phyloP scores from a whole-genome alignment of 768 basidiomycete species.

The Suillus paluster region DNA sequence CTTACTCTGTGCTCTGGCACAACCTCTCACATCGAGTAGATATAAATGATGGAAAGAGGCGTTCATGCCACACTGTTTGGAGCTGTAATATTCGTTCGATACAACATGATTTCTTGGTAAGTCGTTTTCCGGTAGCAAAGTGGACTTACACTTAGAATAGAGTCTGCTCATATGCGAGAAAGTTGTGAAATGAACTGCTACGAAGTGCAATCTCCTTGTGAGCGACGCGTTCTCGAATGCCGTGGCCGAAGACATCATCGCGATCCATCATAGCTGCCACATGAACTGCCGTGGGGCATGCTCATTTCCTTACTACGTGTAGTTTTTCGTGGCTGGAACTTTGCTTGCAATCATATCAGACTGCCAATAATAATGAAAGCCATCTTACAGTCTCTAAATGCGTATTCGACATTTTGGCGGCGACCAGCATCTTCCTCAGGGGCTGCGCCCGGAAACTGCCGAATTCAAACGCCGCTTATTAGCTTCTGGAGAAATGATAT shows the following conservation, averaged over 20 bases:
- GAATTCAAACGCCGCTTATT: conserved; percentile 9
- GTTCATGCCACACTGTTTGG: too few relatives aligned
- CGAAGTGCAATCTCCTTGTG: background rate
- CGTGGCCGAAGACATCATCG: too few relatives aligned
- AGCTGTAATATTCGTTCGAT: background rate
- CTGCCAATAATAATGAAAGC: background rate
- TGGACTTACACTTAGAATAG: background rate
- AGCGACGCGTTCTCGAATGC: too few relatives aligned
- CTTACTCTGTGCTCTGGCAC: conserved; percentile 33
- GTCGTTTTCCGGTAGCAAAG: background rate
- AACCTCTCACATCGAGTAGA: conserved; percentile 18
- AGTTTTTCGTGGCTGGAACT: too few relatives aligned
- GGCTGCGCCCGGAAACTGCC: conserved; percentile 2
- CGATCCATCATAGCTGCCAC: too few relatives aligned
- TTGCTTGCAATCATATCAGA: too few relatives aligned
- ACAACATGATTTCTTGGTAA: background rate
- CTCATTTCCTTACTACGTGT: too few relatives aligned
- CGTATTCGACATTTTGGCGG: too few relatives aligned
- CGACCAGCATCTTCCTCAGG: background rate
- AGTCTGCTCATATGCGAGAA: background rate
- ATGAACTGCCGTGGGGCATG: too few relatives aligned
- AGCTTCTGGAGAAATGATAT: background rate
- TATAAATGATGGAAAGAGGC: background rate
- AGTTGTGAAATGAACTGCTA: background rate
- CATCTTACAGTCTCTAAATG: too few relatives aligned